phyloP scores from a whole-genome alignment of 2,329 filamentous ascomycete genomes.

The Fusarium dlaminii region DNA sequence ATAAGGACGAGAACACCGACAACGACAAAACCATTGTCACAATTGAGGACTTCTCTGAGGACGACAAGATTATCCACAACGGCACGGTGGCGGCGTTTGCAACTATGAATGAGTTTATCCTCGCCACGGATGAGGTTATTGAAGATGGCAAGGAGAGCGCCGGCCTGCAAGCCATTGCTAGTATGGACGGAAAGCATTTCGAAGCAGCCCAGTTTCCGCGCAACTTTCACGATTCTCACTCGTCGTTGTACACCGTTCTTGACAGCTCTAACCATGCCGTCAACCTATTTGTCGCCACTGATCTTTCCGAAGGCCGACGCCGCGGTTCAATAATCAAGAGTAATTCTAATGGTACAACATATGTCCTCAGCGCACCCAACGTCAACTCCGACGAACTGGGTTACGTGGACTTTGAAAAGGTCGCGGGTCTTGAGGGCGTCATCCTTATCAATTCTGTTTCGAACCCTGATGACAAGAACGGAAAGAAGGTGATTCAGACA shows the following conservation, averaged over 20 bases:
- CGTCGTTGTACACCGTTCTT: constrained; percentile 89
- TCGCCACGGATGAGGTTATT: constrained; percentile 74
- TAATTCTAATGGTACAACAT: constrained; percentile 97
- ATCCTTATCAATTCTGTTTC: constrained; percentile 85
- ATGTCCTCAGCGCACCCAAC: constrained; percentile 81
- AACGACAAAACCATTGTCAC: constrained; percentile 76
- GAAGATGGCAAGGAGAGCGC: constrained; percentile 66
- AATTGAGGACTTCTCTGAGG: constrained; percentile 80
- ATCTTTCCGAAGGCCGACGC: constrained; percentile 69
- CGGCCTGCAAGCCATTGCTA: constrained; percentile 80
- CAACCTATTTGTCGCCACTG: constrained; percentile 91
- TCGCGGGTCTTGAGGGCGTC: constrained; percentile 90
- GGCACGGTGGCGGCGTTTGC: constrained; percentile 79
- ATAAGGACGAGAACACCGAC: constrained; percentile 65
- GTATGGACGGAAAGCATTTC: constrained; percentile 84
- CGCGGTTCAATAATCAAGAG: constrained; percentile 95
- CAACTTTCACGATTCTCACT: constrained; percentile 81
- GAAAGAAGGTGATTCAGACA: constrained; percentile 84
- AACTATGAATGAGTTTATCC: constrained; percentile 95
- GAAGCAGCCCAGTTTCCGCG: constrained; percentile 86
- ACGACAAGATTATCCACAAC: constrained; percentile 65
- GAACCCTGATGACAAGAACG: constrained; percentile 79
- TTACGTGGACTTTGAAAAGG: constrained; percentile 96
- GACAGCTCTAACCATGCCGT: constrained; percentile 95
- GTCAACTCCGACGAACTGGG: constrained; percentile 83